Base-by-base conservation (phyloP, 2,329 filamentous ascomycete genomes). In the Metarhizium brunneum region DNA sequence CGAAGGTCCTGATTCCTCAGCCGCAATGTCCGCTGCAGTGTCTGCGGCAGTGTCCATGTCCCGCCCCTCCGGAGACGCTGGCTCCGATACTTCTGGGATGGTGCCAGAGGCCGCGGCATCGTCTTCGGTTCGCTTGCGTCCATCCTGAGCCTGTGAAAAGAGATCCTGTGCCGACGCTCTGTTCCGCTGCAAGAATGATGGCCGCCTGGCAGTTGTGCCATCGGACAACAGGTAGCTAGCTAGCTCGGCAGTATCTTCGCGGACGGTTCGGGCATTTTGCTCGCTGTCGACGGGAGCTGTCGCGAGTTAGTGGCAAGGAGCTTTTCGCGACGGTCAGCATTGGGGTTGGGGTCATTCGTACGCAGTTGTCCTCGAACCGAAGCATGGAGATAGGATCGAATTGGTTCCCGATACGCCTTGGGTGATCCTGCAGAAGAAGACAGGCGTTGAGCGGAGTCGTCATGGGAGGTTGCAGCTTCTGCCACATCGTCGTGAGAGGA, bases 241-340 rank as follows among this genome's bases (percentile, higher is more conserved):
- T 56, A 96, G 78, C 71, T 95, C 90, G 53, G 90, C 89, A 2
- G 91, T 95, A 66, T 94, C 87, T 71, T 94, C 86, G 60, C 91
- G 86, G 45, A 96, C 87, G 61, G 85, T 88, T 57, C 85, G 83
- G 38, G 89, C 87, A 69, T 89, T 88, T 63, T 89, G 83, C 18
- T 83, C 80, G 62, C 83, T 87, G 66, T 92, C 88, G 71, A 82
- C 66, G 18, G 79, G 77, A 43, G 73, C 78, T 82, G 60, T 47
- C 50, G 35, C 25, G 47, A 40, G 7, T 50, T 50, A 48, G 20
- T 54, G 58, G 49, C 32, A 7, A 30, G 16, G 20, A 40, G 43
- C 42, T 45, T 20, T 25, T 55, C 42, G 45, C 43, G 38, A n/a
- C 47, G n/a, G 11, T 50, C 14, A 6, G 48, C 38, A 6, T 55